Conservation (phyloP, 225 moss, liverwort and hornwort genomes). For the Climacium dendroides region DNA sequence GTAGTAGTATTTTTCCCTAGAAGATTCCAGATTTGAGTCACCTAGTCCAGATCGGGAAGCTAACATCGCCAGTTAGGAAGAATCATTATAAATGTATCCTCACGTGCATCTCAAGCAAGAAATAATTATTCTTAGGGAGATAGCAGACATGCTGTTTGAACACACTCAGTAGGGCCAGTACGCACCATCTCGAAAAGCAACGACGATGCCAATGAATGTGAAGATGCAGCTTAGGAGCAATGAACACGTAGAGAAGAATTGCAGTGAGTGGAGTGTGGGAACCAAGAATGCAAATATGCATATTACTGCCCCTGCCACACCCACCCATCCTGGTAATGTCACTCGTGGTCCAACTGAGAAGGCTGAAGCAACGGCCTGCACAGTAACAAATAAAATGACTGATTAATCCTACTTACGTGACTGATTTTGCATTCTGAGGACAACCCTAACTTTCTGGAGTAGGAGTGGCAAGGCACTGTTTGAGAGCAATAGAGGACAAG, state of each 20-base stretch:
- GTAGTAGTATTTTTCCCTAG: neutral
- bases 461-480: neutral
- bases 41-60: neutral
- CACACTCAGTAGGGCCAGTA: neutral
- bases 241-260: slow-evolving; percentile 20
- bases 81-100: neutral
- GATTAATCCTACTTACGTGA: neutral
- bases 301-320: slow-evolving; percentile 15
- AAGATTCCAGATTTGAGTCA: neutral
- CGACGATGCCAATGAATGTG: slow-evolving; percentile 7
- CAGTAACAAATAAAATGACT: neutral
- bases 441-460: no score
- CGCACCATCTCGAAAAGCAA: slow-evolving; percentile 26
- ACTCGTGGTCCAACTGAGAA: neutral
- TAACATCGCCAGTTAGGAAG: neutral
- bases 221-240: slow-evolving; percentile 17
- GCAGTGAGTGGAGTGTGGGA: slow-evolving; percentile 29
- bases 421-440: neutral
- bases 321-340: slow-evolving; percentile 35
- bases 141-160: neutral
- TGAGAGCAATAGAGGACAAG: neutral
- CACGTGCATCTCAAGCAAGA: neutral
- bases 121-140: neutral
- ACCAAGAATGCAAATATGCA: slow-evolving; percentile 23
- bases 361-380: slow-evolving; percentile 20